Percentiles rank a stretch among this genome's conserved stretches.
Evolutionary conservation across 495 filamentous ascomycete genomes (phyloP).

Genomic region (Lasiosphaeria hispida): DNA sequence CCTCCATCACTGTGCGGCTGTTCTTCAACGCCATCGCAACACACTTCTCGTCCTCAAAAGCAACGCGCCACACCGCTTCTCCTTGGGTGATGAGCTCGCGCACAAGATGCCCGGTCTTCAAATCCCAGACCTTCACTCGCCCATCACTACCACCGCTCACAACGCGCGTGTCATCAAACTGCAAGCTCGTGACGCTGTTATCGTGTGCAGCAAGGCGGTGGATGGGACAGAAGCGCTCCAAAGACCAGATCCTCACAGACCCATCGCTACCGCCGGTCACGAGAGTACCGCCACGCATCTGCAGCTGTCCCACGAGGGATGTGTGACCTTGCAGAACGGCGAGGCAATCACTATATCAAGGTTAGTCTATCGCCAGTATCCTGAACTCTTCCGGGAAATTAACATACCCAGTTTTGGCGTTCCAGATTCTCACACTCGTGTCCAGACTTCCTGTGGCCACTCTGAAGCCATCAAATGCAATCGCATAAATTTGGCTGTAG

Average conservation of each 20-base stretch:
- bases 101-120: conserved; percentile 84
- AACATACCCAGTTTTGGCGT: conserved; percentile 80
- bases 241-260: conserved; percentile 91
- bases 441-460: conserved; percentile 97
- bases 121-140: conserved; percentile 94
- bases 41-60: conserved; percentile 96
- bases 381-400: background rate
- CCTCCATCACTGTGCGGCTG: conserved; percentile 93
- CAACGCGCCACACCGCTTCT: conserved; percentile 95
- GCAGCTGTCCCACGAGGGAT: conserved; percentile 92
- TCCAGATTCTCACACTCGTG: conserved; percentile 96
- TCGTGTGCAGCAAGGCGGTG: conserved; percentile 96
- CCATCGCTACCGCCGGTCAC: conserved; percentile 97
- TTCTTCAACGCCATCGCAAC: conserved; percentile 88
- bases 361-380: background rate
- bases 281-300: conserved; percentile 89
- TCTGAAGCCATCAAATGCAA: conserved; percentile 88
- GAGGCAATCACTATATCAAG: conserved; percentile 62
- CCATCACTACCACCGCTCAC: conserved; percentile 96
- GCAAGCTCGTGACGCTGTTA: conserved; percentile 94
- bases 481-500: conserved; percentile 98
- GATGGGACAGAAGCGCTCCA: conserved; percentile 82
- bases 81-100: conserved; percentile 86
- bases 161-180: conserved; percentile 92
- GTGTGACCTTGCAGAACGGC: conserved; percentile 97